Conservation (phyloP, 371 early-diverging fungal genomes). For the Smittium mucronatum region DNA sequence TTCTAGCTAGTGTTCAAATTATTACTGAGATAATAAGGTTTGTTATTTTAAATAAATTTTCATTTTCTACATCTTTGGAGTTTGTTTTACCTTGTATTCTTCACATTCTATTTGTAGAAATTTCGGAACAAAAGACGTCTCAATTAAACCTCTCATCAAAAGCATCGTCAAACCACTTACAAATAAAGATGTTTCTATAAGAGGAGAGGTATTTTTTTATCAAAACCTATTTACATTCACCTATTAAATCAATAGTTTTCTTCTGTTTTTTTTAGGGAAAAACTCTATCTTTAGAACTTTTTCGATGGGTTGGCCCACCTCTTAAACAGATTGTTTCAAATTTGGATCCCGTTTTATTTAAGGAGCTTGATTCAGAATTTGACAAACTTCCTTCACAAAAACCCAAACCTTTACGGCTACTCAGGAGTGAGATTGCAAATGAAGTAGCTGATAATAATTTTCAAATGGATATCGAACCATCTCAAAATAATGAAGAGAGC, state of each 20-base stretch:
- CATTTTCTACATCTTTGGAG: background rate
- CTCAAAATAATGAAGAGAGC: conserved; percentile 27
- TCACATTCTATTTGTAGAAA: conserved; percentile 1
- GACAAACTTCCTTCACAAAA: conserved; percentile 47
- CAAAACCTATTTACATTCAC: too few species aligned
- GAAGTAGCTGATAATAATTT: conserved; percentile 30
- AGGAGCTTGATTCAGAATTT: conserved; percentile 79
- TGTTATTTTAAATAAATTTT: background rate
- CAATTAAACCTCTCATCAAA: conserved; percentile 72
- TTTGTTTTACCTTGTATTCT: conserved; percentile 2
- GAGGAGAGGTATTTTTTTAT: conserved; percentile 56
- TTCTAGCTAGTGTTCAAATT: conserved; percentile 55
- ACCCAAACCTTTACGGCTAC: conserved; percentile 51
- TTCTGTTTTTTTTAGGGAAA: conserved; percentile 21
- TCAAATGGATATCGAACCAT: conserved; percentile 18
- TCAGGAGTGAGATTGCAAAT: conserved; percentile 43
- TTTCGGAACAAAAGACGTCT: conserved; percentile 67
- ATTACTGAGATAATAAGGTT: conserved; percentile 61
- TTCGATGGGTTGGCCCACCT: conserved; percentile 34
- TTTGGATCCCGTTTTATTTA: conserved; percentile 39
- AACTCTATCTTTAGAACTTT: conserved; percentile 28
- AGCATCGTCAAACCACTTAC: conserved; percentile 75
- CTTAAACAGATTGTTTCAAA: conserved; percentile 27
- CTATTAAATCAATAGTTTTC: too few species aligned
- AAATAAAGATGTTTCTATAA: conserved; percentile 83